Evolutionary conservation across 169 alveolate species (phyloP), one percentile per base, ranked within the genome.

Genomic region (Miamiensis avidus): DNA sequence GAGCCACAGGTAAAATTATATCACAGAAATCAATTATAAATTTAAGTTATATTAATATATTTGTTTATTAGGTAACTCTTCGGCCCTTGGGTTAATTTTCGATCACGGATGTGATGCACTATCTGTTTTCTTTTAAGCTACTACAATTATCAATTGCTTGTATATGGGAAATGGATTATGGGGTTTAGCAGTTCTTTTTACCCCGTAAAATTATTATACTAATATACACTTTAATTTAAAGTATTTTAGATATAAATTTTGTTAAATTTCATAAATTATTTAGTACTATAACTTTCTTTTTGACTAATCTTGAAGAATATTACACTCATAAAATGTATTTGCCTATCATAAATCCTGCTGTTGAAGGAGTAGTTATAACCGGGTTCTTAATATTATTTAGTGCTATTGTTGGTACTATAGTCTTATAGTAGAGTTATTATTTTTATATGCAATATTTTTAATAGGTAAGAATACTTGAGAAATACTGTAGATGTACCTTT

Each of bases 281-380:
- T 11, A 49, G 69, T 11, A 11, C 69, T 20, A 49, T 49, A 49
- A 49, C 69, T 49, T 49, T 49, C 69, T 49, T 49, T 49, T 11
- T 49, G 16, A 26, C 29, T 16, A n/a, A 65, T 20, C n/a, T 33
- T 32, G 82, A 73, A 74, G 76, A 85, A 79, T 85, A 85, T 79
- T 85, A 85, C n/a, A 85, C 89, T n/a, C 85, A 85, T 74, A 82
- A 31, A 16, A 78, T 85, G 86, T 78, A 85, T 34, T 65, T 85
- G n/a, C 89, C 89, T 20, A 49, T 81, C 0, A 78, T 85, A 26
- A 85, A 85, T 79, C 86, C 84, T 0, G 89, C 89, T 25, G 82
- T 81, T 78, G 89, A 85, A 79, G 89, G 89, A 64, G 69, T 49
- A 11, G 69, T 49, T 49, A 49, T 49, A 4, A 49, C 69, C 20